Conservation (phyloP, 2,329 filamentous ascomycete species). For the Scolecobasidium constrictum region DNA sequence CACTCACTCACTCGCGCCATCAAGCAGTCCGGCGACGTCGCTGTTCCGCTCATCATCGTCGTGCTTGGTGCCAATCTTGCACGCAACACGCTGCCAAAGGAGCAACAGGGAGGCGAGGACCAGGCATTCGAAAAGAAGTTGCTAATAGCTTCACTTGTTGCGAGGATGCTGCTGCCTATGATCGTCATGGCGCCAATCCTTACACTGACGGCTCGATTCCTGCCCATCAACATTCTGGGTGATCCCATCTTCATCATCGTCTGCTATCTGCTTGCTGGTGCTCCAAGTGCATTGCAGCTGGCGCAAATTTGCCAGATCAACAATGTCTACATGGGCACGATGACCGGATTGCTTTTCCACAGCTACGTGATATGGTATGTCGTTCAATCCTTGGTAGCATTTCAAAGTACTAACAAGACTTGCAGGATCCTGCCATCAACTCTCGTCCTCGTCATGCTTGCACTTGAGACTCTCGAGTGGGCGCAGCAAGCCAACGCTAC, state of each 20-base stretch:
- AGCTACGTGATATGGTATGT: slow-evolving; percentile 89
- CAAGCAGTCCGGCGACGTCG: slow-evolving; percentile 74
- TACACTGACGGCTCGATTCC: slow-evolving; percentile 77
- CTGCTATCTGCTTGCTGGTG: slow-evolving; percentile 90
- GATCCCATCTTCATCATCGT: slow-evolving; percentile 98
- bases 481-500: slow-evolving; percentile 34
- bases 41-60: slow-evolving; percentile 88
- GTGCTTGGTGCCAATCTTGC: slow-evolving; percentile 92
- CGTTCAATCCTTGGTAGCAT: neutral
- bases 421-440: slow-evolving; percentile 85
- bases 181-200: slow-evolving; percentile 85
- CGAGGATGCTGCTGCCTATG: slow-evolving; percentile 86
- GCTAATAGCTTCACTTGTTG: slow-evolving; percentile 73
- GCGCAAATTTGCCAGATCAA: slow-evolving; percentile 99
- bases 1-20: slow-evolving; percentile 86
- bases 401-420: neutral
- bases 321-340: slow-evolving; percentile 86
- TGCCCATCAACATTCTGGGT: slow-evolving; percentile 86
- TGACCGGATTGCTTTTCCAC: slow-evolving; percentile 88
- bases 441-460: slow-evolving; percentile 78
- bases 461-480: slow-evolving; percentile 89
- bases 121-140: slow-evolving; percentile 59
- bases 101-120: slow-evolving; percentile 56
- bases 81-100: slow-evolving; percentile 70
- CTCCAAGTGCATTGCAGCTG: slow-evolving; percentile 84